Evolutionary conservation across 1,284 basidiomycete species (phyloP), one percentile per base, ranked within the genome.

Genomic region (Phaffia rhodozyma): DNA sequence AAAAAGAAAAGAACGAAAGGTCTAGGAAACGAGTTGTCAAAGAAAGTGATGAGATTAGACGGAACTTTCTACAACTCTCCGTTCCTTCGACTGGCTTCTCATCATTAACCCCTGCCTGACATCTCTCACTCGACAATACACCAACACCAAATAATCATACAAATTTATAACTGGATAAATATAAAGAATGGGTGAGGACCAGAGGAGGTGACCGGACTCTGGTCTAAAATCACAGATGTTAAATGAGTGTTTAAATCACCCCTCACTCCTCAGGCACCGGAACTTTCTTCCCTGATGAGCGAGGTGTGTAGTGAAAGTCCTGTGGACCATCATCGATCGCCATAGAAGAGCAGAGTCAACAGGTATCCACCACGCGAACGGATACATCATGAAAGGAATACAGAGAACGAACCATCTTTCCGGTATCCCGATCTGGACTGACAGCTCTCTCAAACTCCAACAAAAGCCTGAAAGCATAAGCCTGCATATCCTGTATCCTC

Each of bases 371-470:
- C 38, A 43, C 38, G 38, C 38, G 5, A 7, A 43, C 38, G 13
- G 13, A 11, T 43, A 43, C 7, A 2, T 7, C 13, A 16, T 16
- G 13, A 16, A 43, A 43, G 38, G 38, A 43, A 43, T 11, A 16
- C 2, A 16, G 16, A 16, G 13, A 16, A 43, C 38, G 5, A 16
- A 75, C 75, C 75, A 76, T 76, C 64, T 74, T 75, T 34, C 75
- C 75, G 34, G 72, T 75, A 61, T 81, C 80, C 63, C 81, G 71
- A 69, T 82, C 78, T n/a, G 74, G 72, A 61, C 75, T 78, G 72
- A 80, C 77, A 5, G 82, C 71, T 2, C 82, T 74, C 3, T 78
- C 80, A 69, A 82, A 83, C 70, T 83, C 82, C 60, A 82, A 76
- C 66, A 78, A 79, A 62, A 80, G 67, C 47, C 78, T 70, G 73